Percentiles rank a stretch among this genome's conserved stretches.
Conservation (phyloP, 2,329 filamentous ascomycete species). For the Rutstroemia sp. region DNA sequence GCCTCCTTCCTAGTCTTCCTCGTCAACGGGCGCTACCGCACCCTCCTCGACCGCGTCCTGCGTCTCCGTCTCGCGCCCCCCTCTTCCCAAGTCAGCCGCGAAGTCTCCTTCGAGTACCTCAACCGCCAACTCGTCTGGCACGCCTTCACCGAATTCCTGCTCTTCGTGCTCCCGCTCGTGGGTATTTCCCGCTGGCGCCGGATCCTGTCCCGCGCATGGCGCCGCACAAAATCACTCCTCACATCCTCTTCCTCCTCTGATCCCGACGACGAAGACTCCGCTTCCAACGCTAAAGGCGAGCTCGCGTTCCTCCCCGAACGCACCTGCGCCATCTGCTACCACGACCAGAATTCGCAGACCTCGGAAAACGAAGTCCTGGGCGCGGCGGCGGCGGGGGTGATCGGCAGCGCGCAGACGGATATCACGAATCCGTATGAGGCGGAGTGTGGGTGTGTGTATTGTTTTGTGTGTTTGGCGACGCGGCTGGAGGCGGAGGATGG, state of each 20-base stretch:
- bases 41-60: slow-evolving; percentile 77
- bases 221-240: slow-evolving; percentile 55
- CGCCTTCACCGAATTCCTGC: slow-evolving; percentile 97
- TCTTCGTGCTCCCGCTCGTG: slow-evolving; percentile 94
- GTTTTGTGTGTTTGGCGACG: slow-evolving; percentile 90
- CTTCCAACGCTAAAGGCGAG: slow-evolving; percentile 58
- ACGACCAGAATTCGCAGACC: slow-evolving; percentile 73
- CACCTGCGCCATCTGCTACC: slow-evolving; percentile 95
- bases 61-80: slow-evolving; percentile 79
- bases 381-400: slow-evolving; percentile 59
- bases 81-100: slow-evolving; percentile 75
- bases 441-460: slow-evolving; percentile 87
- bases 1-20: slow-evolving; percentile 86
- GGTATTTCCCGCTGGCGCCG: slow-evolving; percentile 89
- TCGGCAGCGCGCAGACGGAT: slow-evolving; percentile 84
- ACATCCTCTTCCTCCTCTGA: slow-evolving; percentile 4
- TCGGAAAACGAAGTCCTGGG: slow-evolving; percentile 72
- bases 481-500: slow-evolving; percentile 87
- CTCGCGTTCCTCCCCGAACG: slow-evolving; percentile 81
- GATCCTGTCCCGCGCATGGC: slow-evolving; percentile 83
- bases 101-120: slow-evolving; percentile 95
- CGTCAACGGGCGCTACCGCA: slow-evolving; percentile 84
- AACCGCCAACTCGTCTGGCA: slow-evolving; percentile 99
- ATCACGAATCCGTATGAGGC: slow-evolving; percentile 95
- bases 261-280: slow-evolving; percentile 36